Conservation (phyloP, 2,329 filamentous ascomycete genomes). For the Ophiostoma tasmaniense region DNA sequence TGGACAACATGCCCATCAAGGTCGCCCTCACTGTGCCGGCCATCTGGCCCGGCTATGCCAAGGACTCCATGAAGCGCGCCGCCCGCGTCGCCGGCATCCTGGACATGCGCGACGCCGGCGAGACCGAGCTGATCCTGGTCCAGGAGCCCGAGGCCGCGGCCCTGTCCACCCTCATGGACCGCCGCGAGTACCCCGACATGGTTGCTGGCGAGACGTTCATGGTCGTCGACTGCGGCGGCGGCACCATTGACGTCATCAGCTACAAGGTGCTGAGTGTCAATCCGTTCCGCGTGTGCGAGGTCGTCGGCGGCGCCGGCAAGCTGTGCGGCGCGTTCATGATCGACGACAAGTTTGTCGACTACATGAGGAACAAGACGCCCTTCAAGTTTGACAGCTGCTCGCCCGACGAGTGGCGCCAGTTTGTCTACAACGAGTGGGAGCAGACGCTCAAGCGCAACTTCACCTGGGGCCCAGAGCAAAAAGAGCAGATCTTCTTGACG, state of each 20-base stretch:
- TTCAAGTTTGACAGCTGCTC: conserved; percentile 36
- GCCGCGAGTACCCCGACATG: conserved; percentile 14
- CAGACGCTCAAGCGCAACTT: conserved; percentile 28
- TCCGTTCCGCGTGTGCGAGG: conserved; percentile 39
- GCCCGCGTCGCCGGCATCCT: conserved; percentile 31
- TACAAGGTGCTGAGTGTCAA: conserved; percentile 33
- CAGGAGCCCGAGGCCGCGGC: conserved; percentile 40
- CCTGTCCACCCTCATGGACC: conserved; percentile 30
- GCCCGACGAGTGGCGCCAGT: conserved; percentile 34
- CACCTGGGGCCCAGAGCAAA: conserved; percentile 20
- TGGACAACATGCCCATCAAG: conserved; percentile 24
- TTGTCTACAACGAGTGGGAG: conserved; percentile 36
- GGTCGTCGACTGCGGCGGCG: conserved; percentile 28
- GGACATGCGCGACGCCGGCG: conserved; percentile 19
- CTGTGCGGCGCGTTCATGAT: conserved; percentile 43
- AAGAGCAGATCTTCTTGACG: neutral
- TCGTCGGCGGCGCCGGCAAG: conserved; percentile 40
- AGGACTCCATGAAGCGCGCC: conserved; percentile 31
- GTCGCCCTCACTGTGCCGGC: conserved; percentile 38
- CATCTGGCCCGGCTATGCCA: conserved; percentile 37
- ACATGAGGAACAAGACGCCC: conserved; percentile 36
- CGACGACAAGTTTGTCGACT: conserved; percentile 39
- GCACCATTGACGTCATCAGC: conserved; percentile 40
- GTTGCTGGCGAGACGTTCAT: conserved; percentile 23
- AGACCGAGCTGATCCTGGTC: conserved; percentile 30